A percentile compares a stretch with the other conserved stretches of the same genome.
Conservation (phyloP, 225 moss, liverwort and hornwort genomes). For the Neckera pumila region DNA sequence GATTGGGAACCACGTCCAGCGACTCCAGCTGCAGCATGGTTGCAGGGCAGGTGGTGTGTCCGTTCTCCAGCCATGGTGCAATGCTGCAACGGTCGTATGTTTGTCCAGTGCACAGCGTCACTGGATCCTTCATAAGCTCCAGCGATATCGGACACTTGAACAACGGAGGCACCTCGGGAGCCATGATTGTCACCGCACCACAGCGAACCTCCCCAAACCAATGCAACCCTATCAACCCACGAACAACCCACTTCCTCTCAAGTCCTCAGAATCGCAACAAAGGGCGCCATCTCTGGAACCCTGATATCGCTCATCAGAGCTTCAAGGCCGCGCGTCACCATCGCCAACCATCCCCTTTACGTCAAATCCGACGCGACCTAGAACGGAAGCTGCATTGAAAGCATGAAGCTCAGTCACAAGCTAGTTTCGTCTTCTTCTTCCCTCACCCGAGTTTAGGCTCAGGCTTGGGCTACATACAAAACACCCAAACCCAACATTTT, state of each 20-base stretch:
- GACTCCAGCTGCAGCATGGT: slow-evolving; percentile 63
- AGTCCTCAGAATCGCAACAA: not conserved
- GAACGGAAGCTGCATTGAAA: not conserved
- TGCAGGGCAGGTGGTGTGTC: slow-evolving; percentile 72
- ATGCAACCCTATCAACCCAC: not conserved
- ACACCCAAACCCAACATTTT: no score
- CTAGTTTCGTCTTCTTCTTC: not conserved
- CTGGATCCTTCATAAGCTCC: slow-evolving; percentile 90
- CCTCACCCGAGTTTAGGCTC: not conserved
- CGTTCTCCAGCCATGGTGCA: slow-evolving; percentile 69
- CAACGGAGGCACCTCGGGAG: slow-evolving; percentile 50
- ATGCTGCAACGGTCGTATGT: slow-evolving; percentile 83
- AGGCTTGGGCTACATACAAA: not conserved
- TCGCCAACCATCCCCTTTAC: not conserved
- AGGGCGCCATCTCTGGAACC: not conserved
- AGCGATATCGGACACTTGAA: slow-evolving; percentile 90
- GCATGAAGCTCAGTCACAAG: not conserved
- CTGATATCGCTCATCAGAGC: not conserved
- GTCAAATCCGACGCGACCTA: not conserved
- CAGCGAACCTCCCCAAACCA: not conserved
- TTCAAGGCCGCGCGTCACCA: not conserved
- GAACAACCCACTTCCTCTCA: not conserved
- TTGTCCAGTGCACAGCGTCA: slow-evolving; percentile 78
- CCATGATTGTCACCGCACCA: not conserved
- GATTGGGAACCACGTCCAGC: slow-evolving; percentile 70